Base-by-base conservation (phyloP, 306 rosid species). In the Fragaria vesca region DNA sequence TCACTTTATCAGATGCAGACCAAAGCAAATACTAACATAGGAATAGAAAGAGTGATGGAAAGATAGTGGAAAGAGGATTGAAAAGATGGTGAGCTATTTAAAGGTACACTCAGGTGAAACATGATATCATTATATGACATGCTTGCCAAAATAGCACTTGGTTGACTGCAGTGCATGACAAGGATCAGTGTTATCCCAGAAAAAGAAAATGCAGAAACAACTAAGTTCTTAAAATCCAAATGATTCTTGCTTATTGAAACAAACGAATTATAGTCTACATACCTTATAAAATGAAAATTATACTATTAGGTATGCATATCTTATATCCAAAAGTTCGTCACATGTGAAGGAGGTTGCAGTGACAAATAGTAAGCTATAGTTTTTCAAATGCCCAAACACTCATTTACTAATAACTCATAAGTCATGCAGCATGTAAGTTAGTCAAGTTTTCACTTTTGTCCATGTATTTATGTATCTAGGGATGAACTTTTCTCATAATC, bases 401-500 rank as follows among this genome's bases (percentile, higher is more conserved):
- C 67, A 21, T 40, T 54, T 9, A 24, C 38, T 12, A 0, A 0
- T 40, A 20, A 24, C 47, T 24, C 1, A 38, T 38, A 0, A 42
- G 26, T 13, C 57, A 60, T 58, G 69, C 66, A 21, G 6, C 34
- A 74, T 17, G 28, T 21, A 51, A 38, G 52, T 20, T 34, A 46
- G 20, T 75, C 74, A 52, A 52, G 42, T 30, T 28, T 76, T n/a
- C 55, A 67, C 28, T 16, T 20, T 36, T 40, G 15, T 54, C 48
- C 42, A 20, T 36, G 13, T 8, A 32, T 51, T 36, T 40, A 32
- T 15, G 46, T 13, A 52, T 24, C 66, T 17, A 24, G 42, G 24
- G 52, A 67, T 67, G 52, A 52, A 52, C 10, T 72, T 43, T 70
- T 70, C 7, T 65, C 36, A 66, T 76, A 65, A 65, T 75, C 72